These are phyloP conservation scores for Adansonia grandidieri DNA, from an alignment of 441 rosid species.

Conservation along the genomic window DNA sequence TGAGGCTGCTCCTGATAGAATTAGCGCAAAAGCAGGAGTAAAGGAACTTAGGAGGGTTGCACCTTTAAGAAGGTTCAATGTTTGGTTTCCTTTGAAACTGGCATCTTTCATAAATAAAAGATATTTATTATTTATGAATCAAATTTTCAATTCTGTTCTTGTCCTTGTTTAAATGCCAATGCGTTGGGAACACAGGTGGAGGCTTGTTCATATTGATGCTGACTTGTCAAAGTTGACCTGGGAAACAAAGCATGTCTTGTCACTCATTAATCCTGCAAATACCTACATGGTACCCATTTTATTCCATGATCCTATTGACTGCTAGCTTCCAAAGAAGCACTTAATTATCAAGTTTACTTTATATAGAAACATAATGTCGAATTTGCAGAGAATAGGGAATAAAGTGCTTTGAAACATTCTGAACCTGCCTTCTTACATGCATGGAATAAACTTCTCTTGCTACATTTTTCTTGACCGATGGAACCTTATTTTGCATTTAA, in stretches of 20 bases:
- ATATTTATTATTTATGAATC: constrained; percentile 7
- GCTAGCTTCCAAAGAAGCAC: constrained; percentile 21
- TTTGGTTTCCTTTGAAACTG: background rate
- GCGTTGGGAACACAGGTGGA: constrained; percentile 71
- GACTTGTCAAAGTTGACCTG: constrained; percentile 63
- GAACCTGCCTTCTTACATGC: background rate
- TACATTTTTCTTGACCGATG: background rate
- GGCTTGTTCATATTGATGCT: constrained; percentile 86
- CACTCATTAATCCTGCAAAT: constrained; percentile 81
- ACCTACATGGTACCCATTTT: constrained; percentile 77
- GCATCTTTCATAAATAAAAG: background rate
- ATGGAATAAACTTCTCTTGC: constrained; percentile 7
- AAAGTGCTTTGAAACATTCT: background rate
- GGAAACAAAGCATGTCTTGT: constrained; percentile 40
- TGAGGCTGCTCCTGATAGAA: constrained; percentile 81
- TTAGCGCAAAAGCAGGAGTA: constrained; percentile 71
- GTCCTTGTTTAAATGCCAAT: constrained; percentile 15
- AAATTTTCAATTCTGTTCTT: constrained; percentile 7
- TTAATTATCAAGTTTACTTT: constrained; percentile 7
- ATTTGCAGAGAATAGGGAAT: background rate
- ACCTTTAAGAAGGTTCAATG: constrained; percentile 67
- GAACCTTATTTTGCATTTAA: constrained; percentile 21
- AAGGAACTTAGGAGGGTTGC: constrained; percentile 70
- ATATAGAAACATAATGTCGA: background rate
- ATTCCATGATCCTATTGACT: background rate